Evolutionary conservation across 176 grass and related monocot species (phyloP), one percentile per base, ranked within the genome.

Genomic region (Avena sativa): DNA sequence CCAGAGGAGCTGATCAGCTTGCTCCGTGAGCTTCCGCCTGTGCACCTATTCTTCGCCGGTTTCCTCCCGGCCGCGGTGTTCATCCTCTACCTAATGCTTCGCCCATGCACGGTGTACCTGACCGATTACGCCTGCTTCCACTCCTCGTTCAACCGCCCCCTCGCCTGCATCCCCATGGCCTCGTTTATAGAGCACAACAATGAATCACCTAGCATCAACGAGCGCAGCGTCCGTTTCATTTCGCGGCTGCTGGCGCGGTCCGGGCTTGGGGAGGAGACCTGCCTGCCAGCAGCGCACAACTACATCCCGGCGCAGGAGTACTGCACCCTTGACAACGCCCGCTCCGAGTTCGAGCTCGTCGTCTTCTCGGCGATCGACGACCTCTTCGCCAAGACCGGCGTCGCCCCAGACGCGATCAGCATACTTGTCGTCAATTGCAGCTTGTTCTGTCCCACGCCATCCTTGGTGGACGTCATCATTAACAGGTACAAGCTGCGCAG

Each of bases 91-190:
- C 48, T 82, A 14, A 14, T 76, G 71, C 34, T 55, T 3, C 79
- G 86, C 0, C 79, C 86, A 0, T 43, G 86, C 36, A 46, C 71
- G 15, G 86, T 88, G 86, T 92, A 92, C 88, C 81, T 90, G 10
- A 77, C 87, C 1, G 91, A 92, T 74, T 87, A 90, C 70, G 80
- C 85, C 8, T 92, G 91, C 91, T 92, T 92, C 91, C 84, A 62
- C 55, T 77, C 87, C 40, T 16, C 66, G 30, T 2, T 69, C 57
- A 84, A 76, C 80, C 87, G 67, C 81, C 88, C 2, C 58, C 58
- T 61, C 8, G 8, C n/a, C 58, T 20, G 88, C n/a, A 82, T 89
- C 2, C 87, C 87, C 9, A 78, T 90, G 85, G 56, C 88, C 14
- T 65, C 81, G 9, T 85, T 87, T 70, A 26, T 90, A 3, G 91